Evolutionary conservation across 169 alveolate genomes (phyloP), one percentile per base, ranked within the genome.

Genomic region (Plasmodium sp.): DNA sequence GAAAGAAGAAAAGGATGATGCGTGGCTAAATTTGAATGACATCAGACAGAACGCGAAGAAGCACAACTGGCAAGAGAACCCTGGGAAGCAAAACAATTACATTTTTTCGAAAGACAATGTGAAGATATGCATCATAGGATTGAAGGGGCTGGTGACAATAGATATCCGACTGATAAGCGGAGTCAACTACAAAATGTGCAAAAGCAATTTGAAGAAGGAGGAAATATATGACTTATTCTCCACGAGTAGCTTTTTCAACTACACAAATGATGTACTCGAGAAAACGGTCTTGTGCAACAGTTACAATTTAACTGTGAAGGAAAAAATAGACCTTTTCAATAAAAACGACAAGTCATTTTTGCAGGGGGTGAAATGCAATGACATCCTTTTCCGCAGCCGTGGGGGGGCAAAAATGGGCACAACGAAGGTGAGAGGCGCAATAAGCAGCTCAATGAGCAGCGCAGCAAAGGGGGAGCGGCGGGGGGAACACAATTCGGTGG

Each of bases 321-420:
- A 84, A 71, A 84, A 84, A 84, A 84, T 84, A 9, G 83, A 84
- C 3, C 80, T 84, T 84, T 84, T 84, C 77, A 84, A 84, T 54
- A 84, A 84, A 84, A 84, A 84, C n/a, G 92, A 71, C 31, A 84
- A 71, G 18, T 33, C 82, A 5, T 84, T 84, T 84, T 84, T 84
- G 51, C 54, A 71, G 43, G 33, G 33, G 43, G 33, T 67, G 22
- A 67, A 84, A 18, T 67, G 48, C 51, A 84, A 84, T n/a, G 73
- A 84, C 34, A 31, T 67, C 6, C 27, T 84, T 84, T 41, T n/a
- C 14, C 51, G 7, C 71, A 48, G 4, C 9, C 48, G 22, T 34
- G 16, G 45, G 12, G 41, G 27, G 34, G 12, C 56, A 7, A 80
- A 71, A 39, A 10, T 16, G 18, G 39, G 43, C 39, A 71, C 72